These are phyloP conservation scores for Babesia microti DNA, from an alignment of 169 alveolate genomes.

Conservation along the genomic window DNA sequence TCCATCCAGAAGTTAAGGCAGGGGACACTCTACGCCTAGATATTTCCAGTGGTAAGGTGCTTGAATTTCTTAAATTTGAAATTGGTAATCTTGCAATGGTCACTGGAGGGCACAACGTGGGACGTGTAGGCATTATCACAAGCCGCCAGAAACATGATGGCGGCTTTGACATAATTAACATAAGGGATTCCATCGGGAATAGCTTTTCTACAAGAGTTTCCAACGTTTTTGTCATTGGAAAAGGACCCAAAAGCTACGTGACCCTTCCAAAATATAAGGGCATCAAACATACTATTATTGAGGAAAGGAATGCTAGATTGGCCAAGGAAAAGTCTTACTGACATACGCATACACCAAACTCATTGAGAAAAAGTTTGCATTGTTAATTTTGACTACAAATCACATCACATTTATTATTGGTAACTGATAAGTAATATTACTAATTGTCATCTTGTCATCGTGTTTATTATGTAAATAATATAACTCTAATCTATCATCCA, in stretches of 20 bases:
- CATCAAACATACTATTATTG: conserved; percentile 74
- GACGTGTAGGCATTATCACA: conserved; percentile 93
- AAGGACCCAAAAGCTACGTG: conserved; percentile 83
- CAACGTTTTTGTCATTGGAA: conserved; percentile 93
- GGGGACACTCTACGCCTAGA: conserved; percentile 91
- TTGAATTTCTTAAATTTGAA: conserved; percentile 87
- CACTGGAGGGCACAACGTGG: conserved; percentile 97
- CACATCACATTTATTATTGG: too few species aligned
- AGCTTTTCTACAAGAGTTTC: conserved; percentile 89
- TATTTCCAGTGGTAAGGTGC: conserved; percentile 86
- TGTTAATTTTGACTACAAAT: too few species aligned
- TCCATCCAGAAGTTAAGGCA: conserved; percentile 94
- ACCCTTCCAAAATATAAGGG: conserved; percentile 89
- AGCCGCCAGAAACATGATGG: conserved; percentile 94
- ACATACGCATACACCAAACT: too few species aligned
- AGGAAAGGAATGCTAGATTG: conserved; percentile 77
- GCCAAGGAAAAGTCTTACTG: conserved; percentile 43
- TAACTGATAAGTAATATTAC: too few species aligned
- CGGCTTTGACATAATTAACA: conserved; percentile 89
- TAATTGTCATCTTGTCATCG: too few species aligned
- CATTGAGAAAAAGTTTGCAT: too few species aligned
- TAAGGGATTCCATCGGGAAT: conserved; percentile 86
- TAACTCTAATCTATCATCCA: too few species aligned
- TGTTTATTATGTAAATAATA: too few species aligned
- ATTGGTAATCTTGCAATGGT: conserved; percentile 86